These are phyloP conservation scores for Sporisorium scitamineum DNA, from an alignment of 1,284 basidiomycete genomes.

Conservation along the genomic window DNA sequence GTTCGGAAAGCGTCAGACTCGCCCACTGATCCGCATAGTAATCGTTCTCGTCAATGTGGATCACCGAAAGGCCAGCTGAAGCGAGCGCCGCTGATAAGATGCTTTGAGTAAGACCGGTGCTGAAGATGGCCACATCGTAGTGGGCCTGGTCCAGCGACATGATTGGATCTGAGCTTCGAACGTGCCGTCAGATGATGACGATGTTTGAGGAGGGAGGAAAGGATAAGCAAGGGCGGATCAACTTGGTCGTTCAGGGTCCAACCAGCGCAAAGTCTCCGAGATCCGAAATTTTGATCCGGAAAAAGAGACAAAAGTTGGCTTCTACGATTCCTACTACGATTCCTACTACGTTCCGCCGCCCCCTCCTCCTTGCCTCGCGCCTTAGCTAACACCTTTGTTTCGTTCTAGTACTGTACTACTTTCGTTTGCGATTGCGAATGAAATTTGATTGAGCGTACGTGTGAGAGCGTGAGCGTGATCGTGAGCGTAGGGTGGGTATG, in stretches of 20 bases:
- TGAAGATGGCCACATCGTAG: constrained; percentile 86
- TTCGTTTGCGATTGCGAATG: too few species aligned
- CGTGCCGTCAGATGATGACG: background rate
- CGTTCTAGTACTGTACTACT: too few species aligned
- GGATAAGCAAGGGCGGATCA: background rate
- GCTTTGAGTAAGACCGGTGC: constrained; percentile 82
- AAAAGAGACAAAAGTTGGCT: background rate
- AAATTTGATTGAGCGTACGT: too few species aligned
- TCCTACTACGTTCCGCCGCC: too few species aligned
- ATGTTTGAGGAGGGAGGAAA: background rate
- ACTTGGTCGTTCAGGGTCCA: constrained; percentile 6
- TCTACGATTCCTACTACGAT: too few species aligned
- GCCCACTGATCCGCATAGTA: constrained; percentile 90
- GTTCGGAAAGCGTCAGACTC: constrained; percentile 83
- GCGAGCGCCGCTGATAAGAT: constrained; percentile 75
- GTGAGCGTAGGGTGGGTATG: too few species aligned
- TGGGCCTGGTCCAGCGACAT: constrained; percentile 62
- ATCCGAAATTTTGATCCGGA: background rate
- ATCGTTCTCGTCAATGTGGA: constrained; percentile 84
- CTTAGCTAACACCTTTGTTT: too few species aligned
- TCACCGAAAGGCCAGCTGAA: constrained; percentile 85
- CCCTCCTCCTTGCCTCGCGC: too few species aligned
- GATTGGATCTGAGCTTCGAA: too few species aligned
- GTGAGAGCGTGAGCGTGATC: too few species aligned
- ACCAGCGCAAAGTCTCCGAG: constrained; percentile 2